phyloP scores from a whole-genome alignment of 345 rosid genomes.

The Heritiera littoralis region DNA sequence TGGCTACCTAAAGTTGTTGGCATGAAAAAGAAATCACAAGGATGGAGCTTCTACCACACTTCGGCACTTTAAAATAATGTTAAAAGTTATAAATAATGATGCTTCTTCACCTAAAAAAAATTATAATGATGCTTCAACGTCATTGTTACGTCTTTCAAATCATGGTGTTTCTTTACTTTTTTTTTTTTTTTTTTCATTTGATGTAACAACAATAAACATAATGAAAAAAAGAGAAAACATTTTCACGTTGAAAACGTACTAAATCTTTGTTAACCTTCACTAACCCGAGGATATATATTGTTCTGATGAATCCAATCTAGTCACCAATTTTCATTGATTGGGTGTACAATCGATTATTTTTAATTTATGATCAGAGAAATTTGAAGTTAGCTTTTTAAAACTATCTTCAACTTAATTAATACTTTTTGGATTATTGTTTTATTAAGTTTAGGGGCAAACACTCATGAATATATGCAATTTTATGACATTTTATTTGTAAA shows the following conservation, averaged over 20 bases:
- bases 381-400: no score
- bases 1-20: slow-evolving; percentile 16
- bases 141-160: background rate
- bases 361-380: no score
- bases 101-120: background rate
- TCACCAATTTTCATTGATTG: no score
- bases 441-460: no score
- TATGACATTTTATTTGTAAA: no score
- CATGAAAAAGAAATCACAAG: background rate
- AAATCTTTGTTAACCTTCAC: background rate
- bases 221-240: background rate
- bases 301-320: no score
- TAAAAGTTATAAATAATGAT: no score
- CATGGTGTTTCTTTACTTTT: background rate
- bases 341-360: no score
- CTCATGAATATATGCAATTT: no score
- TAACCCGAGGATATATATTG: background rate
- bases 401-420: no score
- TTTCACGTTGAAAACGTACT: background rate
- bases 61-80: background rate
- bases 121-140: background rate
- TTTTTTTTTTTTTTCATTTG: background rate
- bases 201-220: background rate
- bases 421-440: no score
- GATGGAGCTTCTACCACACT: background rate